A percentile compares a stretch with the other conserved stretches of the same genome.
Conservation (phyloP, 495 filamentous ascomycete species). For the Talaromyces thailandensis region DNA sequence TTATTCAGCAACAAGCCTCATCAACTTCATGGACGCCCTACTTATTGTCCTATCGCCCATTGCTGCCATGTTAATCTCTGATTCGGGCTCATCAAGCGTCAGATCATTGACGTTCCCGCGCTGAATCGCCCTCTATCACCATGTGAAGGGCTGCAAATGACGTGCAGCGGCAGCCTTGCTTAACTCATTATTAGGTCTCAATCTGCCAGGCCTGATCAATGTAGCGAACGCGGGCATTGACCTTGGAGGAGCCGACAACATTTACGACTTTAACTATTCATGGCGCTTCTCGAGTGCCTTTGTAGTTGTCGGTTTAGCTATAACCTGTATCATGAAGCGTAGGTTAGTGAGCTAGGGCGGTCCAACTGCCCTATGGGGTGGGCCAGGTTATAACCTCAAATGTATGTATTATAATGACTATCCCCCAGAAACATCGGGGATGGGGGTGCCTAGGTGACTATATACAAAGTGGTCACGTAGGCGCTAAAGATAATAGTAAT, state of each 20-base stretch:
- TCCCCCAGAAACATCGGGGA: no score
- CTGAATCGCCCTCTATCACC: conserved; percentile 41
- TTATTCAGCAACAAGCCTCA: conserved; percentile 44
- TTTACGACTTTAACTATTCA: conserved; percentile 36
- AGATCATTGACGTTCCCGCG: conserved; percentile 33
- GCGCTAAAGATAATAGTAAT: no score
- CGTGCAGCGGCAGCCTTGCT: conserved; percentile 16
- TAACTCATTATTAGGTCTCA: conserved; percentile 25
- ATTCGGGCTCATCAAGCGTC: conserved; percentile 37
- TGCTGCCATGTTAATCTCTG: conserved; percentile 34
- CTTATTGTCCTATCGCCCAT: conserved; percentile 20
- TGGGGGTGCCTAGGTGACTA: no score
- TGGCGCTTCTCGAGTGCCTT: conserved; percentile 38
- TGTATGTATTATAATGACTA: no score
- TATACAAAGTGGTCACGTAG: no score
- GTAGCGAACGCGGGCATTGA: conserved; percentile 12
- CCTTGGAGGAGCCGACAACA: conserved; percentile 18
- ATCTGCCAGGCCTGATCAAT: conserved; percentile 21
- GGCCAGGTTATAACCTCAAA: no score
- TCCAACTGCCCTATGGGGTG: no score
- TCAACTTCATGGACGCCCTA: conserved; percentile 46
- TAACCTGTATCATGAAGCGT: no score
- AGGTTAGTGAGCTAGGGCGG: no score
- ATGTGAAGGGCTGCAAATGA: conserved; percentile 19
- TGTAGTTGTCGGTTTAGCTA: conserved; percentile 11